Evolutionary conservation across 1,139 yeast genomes (phyloP).

Genomic region (Trichomonascaceae sp.): DNA sequence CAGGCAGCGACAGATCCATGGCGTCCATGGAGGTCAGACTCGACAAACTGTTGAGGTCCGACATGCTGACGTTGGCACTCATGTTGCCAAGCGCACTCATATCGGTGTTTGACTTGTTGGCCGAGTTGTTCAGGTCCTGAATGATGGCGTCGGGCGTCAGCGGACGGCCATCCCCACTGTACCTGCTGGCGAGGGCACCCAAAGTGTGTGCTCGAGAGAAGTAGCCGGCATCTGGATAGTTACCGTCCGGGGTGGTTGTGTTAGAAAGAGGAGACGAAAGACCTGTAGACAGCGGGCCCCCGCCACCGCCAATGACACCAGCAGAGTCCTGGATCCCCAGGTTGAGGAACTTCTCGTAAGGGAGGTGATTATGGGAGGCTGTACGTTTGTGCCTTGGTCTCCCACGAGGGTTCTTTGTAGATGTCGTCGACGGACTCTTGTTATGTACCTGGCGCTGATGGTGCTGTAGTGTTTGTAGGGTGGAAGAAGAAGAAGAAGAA

Average conservation of each 20-base stretch:
- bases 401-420: neutral
- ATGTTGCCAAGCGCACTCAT: neutral
- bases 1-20: conserved; percentile 1
- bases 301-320: no score
- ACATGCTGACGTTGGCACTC: neutral
- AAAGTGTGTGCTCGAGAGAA: neutral
- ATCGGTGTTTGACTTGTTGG: neutral
- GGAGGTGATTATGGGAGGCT: neutral
- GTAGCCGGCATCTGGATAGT: neutral
- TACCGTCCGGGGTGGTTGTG: neutral
- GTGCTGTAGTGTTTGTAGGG: no score
- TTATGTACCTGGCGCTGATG: no score
- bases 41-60: neutral
- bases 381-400: neutral
- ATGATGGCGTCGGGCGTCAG: neutral
- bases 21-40: neutral
- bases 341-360: neutral
- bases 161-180: neutral
- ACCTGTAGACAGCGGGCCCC: neutral
- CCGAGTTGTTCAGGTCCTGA: neutral
- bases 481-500: neutral
- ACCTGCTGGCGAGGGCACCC: no score
- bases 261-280: neutral
- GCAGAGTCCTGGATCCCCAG: neutral
- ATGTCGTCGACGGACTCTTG: neutral